Base-by-base conservation (phyloP, 2,329 filamentous ascomycete species). In the Plenodomus biglobosus region DNA sequence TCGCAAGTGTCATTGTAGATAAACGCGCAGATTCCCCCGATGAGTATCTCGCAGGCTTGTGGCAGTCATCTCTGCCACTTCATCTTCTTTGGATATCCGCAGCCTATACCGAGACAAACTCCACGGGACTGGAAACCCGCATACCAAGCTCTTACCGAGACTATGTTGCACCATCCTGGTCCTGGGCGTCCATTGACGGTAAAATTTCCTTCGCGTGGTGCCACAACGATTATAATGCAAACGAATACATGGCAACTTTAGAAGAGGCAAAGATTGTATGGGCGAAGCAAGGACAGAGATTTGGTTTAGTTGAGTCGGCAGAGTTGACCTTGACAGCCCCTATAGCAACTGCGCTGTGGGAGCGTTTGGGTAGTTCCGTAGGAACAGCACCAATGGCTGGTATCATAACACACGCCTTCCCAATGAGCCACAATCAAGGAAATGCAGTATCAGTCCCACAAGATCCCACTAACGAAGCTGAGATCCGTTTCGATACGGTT, bases 101-200 rank as follows among this genome's bases (percentile, higher is more conserved):
- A 11, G 22, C 11, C 5, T 11, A 24, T 24, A 24, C 22, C 22
- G 11, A 24, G 5, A 11, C 22, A 11, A 5, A 24, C 22, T 11
- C 5, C 11, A 5, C 5, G 11, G 22, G 6, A 5, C 6, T 24
- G 11, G 6, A 24, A 11, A 21, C 6, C 11, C 17, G n/a, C 16
- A 32, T 8, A 16, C 22, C 3, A 38, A 16, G 8, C 5, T 34
- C 21, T 10, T 13, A 6, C 3, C 8, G n/a, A 1, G 10, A 35
- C 10, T 46, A 52, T 7, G 18, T 47, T 8, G 57, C 55, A 16
- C 55, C 57, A 1, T 49, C 46, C 7, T 60, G 55, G 53, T 53
- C 53, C n/a, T 56, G 50, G 57, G 57, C 53, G 4, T 54, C 50
- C 2, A 20, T 58, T 11, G 27, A 37, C 27, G 44, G 45, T 2